phyloP scores from a whole-genome alignment of 2,329 filamentous ascomycete genomes.

The Emydomyces testavorans region DNA sequence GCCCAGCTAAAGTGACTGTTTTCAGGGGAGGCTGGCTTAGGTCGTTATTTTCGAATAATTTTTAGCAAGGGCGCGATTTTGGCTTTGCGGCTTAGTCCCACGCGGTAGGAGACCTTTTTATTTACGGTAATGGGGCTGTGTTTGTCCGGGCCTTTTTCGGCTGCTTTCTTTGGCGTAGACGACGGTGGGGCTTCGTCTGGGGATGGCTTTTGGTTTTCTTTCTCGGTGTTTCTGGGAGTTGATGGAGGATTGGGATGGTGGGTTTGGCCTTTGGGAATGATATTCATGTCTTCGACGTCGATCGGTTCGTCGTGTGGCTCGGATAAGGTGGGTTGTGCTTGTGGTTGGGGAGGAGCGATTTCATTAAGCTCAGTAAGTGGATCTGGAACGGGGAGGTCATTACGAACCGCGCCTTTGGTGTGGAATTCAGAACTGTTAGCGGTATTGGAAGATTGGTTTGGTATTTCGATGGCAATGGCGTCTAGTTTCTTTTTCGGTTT shows the following conservation, averaged over 20 bases:
- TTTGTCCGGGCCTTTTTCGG: conserved; percentile 26
- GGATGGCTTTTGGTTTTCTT: background rate
- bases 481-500: conserved; percentile 31
- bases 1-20: background rate
- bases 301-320: background rate
- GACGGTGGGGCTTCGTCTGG: background rate
- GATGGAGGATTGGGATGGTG: background rate
- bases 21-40: background rate
- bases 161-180: conserved; percentile 11
- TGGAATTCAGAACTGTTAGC: background rate
- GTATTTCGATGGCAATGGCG: conserved; percentile 8
- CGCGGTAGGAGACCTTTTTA: conserved; percentile 34
- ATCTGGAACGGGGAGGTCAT: background rate
- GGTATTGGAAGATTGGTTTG: background rate
- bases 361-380: background rate
- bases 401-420: background rate
- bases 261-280: background rate
- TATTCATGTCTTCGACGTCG: background rate
- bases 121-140: conserved; percentile 33
- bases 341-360: background rate
- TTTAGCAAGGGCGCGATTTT: conserved; percentile 40
- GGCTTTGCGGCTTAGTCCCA: conserved; percentile 40
- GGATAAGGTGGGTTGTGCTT: background rate
- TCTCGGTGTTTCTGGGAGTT: background rate
- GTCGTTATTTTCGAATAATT: conserved; percentile 31